Conservation (phyloP, 2,329 filamentous ascomycete genomes). For the Coleophoma cylindrospora region DNA sequence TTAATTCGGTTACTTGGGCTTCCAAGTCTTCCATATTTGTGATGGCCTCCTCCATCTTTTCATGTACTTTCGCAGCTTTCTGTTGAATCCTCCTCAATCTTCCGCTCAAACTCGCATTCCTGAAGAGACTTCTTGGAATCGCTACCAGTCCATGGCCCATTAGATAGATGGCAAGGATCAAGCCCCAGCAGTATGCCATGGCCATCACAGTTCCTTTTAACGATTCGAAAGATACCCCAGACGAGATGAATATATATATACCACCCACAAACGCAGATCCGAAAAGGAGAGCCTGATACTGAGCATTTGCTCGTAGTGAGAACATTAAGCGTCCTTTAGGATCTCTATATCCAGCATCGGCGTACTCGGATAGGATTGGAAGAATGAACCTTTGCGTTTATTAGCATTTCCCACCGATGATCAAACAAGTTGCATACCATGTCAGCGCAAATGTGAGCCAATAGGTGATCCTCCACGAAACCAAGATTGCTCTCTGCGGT, state of each 20-base stretch:
- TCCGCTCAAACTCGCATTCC: slow-evolving; percentile 71
- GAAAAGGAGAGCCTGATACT: slow-evolving; percentile 81
- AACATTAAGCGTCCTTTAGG: slow-evolving; percentile 76
- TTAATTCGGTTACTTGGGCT: slow-evolving; percentile 72
- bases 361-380: slow-evolving; percentile 88
- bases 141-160: slow-evolving; percentile 97
- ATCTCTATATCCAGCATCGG: slow-evolving; percentile 88
- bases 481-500: slow-evolving; percentile 68
- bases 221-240: slow-evolving; percentile 65
- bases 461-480: slow-evolving; percentile 92
- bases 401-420: slow-evolving; percentile 3
- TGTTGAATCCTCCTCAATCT: slow-evolving; percentile 71
- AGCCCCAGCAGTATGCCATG: slow-evolving; percentile 87
- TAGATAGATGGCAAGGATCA: slow-evolving; percentile 88
- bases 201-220: slow-evolving; percentile 89
- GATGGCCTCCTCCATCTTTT: slow-evolving; percentile 81
- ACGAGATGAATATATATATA: slow-evolving; percentile 77
- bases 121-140: slow-evolving; percentile 76
- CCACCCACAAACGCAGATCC: slow-evolving; percentile 66
- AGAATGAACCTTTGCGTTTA: slow-evolving; percentile 68
- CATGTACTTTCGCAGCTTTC: slow-evolving; percentile 76
- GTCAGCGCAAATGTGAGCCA: slow-evolving; percentile 95
- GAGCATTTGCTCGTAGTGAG: slow-evolving; percentile 79
- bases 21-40: slow-evolving; percentile 77
- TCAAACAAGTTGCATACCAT: slow-evolving; percentile 53